These are phyloP conservation scores for Leccinum subtestaceum DNA, from an alignment of 768 basidiomycete species.

Conservation along the genomic window DNA sequence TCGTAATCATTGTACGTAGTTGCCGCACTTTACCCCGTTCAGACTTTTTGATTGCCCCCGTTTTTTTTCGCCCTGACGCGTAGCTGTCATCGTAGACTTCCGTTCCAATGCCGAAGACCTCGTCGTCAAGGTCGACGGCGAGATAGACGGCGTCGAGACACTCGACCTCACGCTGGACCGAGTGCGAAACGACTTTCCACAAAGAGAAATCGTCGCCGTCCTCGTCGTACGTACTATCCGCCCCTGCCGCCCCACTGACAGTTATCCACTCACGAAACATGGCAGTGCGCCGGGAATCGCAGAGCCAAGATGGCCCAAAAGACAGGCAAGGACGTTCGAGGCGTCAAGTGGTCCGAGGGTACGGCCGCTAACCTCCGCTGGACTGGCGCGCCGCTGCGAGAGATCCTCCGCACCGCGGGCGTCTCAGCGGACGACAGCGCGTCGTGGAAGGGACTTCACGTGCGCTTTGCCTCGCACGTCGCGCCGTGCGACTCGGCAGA, in stretches of 20 bases:
- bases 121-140: constrained; percentile 29
- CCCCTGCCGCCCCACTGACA: not conserved
- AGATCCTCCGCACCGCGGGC: constrained; percentile 49
- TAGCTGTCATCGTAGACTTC: constrained; percentile 29
- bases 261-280: not conserved
- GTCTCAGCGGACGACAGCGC: constrained; percentile 27
- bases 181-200: constrained; percentile 16
- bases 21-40: constrained; percentile 9
- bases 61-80: not conserved
- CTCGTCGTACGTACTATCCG: constrained; percentile 44
- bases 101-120: constrained; percentile 21
- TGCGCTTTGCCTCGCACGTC: constrained; percentile 59
- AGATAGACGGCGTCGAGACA: constrained; percentile 13
- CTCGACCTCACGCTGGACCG: constrained; percentile 21
- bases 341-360: constrained; percentile 64
- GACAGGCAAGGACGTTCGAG: constrained; percentile 46
- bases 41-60: constrained; percentile 2
- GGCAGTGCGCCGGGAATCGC: constrained; percentile 63
- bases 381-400: constrained; percentile 58
- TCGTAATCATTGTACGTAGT: constrained; percentile 66
- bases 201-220: constrained; percentile 43
- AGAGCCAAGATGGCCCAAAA: constrained; percentile 61
- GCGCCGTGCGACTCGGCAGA: constrained; percentile 60
- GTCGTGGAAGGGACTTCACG: constrained; percentile 39
- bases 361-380: constrained; percentile 70